phyloP scores from a whole-genome alignment of 2,329 filamentous ascomycete species.

The Colletotrichum kahawae region DNA sequence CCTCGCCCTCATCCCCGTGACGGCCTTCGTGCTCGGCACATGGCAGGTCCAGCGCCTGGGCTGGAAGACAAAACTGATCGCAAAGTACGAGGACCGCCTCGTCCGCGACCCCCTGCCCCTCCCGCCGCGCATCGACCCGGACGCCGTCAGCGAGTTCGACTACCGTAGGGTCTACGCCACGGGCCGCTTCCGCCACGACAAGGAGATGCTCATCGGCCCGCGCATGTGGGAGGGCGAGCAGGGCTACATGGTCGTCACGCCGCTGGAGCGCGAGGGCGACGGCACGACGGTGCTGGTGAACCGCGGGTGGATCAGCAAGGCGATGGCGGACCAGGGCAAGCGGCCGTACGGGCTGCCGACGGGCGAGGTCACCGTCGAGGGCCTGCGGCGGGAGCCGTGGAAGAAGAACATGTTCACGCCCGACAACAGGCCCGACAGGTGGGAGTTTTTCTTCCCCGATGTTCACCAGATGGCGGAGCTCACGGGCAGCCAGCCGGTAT shows the following conservation, averaged over 20 bases:
- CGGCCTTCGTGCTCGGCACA: constrained; percentile 86
- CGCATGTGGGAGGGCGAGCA: constrained; percentile 87
- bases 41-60: constrained; percentile 94
- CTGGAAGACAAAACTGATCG: constrained; percentile 93
- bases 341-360: constrained; percentile 68
- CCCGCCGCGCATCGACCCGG: constrained; percentile 80
- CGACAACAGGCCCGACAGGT: constrained; percentile 80
- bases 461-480: constrained; percentile 87
- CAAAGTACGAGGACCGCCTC: constrained; percentile 90
- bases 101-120: constrained; percentile 85
- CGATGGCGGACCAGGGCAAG: constrained; percentile 68
- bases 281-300: constrained; percentile 81
- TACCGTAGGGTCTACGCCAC: constrained; percentile 82
- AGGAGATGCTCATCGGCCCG: constrained; percentile 96
- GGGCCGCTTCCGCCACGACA: constrained; percentile 81
- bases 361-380: constrained; percentile 80
- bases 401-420: constrained; percentile 99
- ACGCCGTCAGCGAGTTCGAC: constrained; percentile 87
- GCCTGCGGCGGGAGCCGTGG: constrained; percentile 85
- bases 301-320: constrained; percentile 89
- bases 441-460: constrained; percentile 95
- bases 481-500: constrained; percentile 84
- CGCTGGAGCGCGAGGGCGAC: constrained; percentile 73
- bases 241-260: constrained; percentile 91
- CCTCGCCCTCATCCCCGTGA: constrained; percentile 86